Conservation (phyloP, 2,329 filamentous ascomycete species). For the Lomentospora prolificans region DNA sequence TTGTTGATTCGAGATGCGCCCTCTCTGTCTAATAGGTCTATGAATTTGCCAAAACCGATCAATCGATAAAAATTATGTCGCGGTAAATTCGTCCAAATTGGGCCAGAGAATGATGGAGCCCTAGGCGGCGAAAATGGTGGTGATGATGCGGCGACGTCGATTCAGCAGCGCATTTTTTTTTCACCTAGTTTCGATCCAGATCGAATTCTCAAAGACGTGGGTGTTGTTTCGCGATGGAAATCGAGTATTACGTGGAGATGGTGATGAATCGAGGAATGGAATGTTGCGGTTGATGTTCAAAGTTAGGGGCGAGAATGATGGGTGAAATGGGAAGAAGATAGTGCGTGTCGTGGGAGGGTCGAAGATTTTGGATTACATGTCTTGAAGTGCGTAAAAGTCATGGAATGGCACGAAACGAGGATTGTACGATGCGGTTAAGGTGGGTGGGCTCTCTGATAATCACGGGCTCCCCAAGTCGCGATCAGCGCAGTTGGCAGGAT, state of each 20-base stretch:
- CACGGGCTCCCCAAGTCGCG: neutral
- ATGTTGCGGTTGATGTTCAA: neutral
- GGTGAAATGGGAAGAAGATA: neutral
- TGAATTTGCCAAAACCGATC: neutral
- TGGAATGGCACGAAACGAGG: neutral
- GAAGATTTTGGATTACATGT: neutral
- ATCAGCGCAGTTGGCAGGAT: neutral
- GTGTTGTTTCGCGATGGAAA: neutral
- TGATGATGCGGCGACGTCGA: neutral
- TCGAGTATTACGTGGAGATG: neutral
- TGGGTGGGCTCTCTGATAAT: neutral
- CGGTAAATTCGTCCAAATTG: too few relatives aligned
- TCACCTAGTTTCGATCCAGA: neutral
- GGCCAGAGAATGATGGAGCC: too few relatives aligned
- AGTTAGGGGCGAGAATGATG: neutral
- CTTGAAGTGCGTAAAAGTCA: neutral
- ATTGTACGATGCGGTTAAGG: neutral
- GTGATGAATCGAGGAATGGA: neutral
- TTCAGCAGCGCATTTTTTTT: neutral
- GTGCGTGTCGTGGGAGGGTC: neutral
- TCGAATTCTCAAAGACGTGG: neutral
- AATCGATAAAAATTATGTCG: too few relatives aligned
- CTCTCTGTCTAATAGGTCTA: too few relatives aligned
- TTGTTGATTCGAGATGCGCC: neutral
- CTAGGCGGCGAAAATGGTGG: too few relatives aligned